phyloP scores from a whole-genome alignment of 768 basidiomycete genomes.

The Trichaptum fuscoviolaceum region DNA sequence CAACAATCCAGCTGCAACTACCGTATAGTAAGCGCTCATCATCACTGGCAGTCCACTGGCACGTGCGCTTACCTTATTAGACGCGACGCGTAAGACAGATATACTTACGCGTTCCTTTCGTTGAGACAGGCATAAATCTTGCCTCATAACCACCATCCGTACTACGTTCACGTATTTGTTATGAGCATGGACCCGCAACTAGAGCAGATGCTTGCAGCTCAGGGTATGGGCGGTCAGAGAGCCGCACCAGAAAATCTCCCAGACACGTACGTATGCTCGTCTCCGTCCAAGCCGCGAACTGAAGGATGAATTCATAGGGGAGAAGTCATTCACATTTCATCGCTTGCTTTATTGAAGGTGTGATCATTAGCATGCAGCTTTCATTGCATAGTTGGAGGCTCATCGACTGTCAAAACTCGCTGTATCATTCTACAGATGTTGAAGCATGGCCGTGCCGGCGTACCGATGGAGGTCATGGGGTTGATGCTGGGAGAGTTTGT shows the following conservation, averaged over 20 bases:
- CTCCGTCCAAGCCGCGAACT: slow-evolving; percentile 7
- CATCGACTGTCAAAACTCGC: slow-evolving; percentile 4
- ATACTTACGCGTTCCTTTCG: neutral
- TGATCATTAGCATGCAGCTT: slow-evolving; percentile 14
- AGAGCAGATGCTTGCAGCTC: slow-evolving; percentile 44
- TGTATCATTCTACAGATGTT: slow-evolving; percentile 68
- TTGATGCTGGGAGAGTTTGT: slow-evolving; percentile 98
- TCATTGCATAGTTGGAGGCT: too few species aligned
- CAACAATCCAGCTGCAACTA: neutral
- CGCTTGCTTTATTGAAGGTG: slow-evolving; percentile 94
- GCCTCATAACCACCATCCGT: neutral
- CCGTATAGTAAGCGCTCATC: neutral
- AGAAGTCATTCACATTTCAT: slow-evolving; percentile 96
- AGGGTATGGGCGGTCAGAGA: slow-evolving; percentile 31
- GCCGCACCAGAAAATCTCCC: slow-evolving; percentile 37
- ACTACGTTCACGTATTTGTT: neutral
- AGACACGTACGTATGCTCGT: slow-evolving; percentile 56
- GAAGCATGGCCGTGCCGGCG: slow-evolving; percentile 97
- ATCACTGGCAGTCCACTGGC: neutral
- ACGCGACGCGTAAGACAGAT: neutral
- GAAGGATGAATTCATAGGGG: slow-evolving; percentile 42
- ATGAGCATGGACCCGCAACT: slow-evolving; percentile 44
- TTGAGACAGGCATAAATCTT: neutral
- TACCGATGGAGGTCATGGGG: slow-evolving; percentile 99
- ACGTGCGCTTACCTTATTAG: slow-evolving; percentile 1